Percentiles rank a stretch among this genome's conserved stretches.
Conservation (phyloP, 2,329 filamentous ascomycete species). For the Fusarium sp. region DNA sequence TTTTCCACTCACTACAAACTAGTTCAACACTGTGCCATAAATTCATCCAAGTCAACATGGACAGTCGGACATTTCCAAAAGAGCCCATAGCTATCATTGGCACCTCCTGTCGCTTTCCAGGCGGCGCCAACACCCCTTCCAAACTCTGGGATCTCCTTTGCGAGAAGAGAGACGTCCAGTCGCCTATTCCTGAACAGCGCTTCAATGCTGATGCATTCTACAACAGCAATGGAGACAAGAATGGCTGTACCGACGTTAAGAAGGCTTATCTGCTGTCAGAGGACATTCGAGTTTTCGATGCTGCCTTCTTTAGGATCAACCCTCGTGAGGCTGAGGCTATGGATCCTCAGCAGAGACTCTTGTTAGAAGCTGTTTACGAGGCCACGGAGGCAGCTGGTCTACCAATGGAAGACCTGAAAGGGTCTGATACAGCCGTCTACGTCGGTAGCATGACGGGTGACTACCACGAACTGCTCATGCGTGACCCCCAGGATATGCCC, state of each 20-base stretch:
- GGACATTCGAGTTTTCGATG: slow-evolving; percentile 45
- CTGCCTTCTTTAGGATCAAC: slow-evolving; percentile 25
- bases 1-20: not conserved
- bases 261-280: slow-evolving; percentile 12
- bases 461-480: slow-evolving; percentile 17
- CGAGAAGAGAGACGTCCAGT: slow-evolving; percentile 10
- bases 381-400: not conserved
- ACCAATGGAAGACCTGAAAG: slow-evolving; percentile 11
- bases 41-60: not conserved
- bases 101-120: slow-evolving; percentile 56
- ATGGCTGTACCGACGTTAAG: slow-evolving; percentile 14
- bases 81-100: slow-evolving; percentile 60
- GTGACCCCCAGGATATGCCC: slow-evolving; percentile 14
- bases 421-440: slow-evolving; percentile 8
- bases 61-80: not conserved
- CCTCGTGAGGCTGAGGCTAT: slow-evolving; percentile 16
- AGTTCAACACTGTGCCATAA: not conserved
- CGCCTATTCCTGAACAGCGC: not conserved
- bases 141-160: slow-evolving; percentile 21
- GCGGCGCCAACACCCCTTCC: slow-evolving; percentile 46
- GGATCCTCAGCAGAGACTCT: slow-evolving; percentile 14
- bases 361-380: slow-evolving; percentile 14
- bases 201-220: slow-evolving; percentile 25
- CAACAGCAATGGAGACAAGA: slow-evolving; percentile 1
- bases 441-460: slow-evolving; percentile 11